Evolutionary conservation across 2,329 filamentous ascomycete species (phyloP).

Genomic region (Colletotrichum aenigma): DNA sequence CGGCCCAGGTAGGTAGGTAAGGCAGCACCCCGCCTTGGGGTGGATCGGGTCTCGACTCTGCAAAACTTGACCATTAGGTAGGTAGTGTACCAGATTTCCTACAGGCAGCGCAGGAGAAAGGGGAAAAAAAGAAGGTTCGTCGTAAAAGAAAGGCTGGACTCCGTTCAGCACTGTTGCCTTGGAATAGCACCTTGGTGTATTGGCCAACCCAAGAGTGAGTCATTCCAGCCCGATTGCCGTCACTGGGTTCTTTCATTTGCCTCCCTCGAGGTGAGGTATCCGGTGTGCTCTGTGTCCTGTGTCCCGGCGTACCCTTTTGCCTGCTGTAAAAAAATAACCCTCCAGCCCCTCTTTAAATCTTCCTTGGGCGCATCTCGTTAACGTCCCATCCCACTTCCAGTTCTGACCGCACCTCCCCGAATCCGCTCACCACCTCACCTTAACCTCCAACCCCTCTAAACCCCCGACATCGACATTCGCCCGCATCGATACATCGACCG

Average conservation of each 20-base stretch:
- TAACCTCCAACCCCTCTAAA: neutral
- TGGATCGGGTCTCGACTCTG: constrained; percentile 6
- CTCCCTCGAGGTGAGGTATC: neutral
- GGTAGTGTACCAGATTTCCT: neutral
- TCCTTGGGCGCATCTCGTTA: constrained; percentile 16
- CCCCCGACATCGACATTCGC: neutral
- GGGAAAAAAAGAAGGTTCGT: neutral
- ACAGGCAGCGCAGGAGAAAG: neutral
- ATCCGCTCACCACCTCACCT: neutral
- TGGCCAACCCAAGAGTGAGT: neutral
- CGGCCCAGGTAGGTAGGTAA: neutral
- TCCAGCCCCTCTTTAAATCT: constrained; percentile 21
- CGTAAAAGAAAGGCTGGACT: neutral
- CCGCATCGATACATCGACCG: neutral
- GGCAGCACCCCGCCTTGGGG: constrained; percentile 3
- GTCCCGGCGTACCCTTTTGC: neutral
- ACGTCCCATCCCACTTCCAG: constrained; percentile 15
- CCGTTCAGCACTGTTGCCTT: neutral
- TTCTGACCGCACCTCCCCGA: constrained; percentile 14
- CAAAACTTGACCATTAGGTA: neutral
- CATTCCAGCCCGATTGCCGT: neutral
- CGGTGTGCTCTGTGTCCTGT: neutral
- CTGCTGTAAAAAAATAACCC: neutral
- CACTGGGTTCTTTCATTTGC: neutral
- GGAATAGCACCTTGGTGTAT: neutral